These are phyloP conservation scores for Thelonectria discophora DNA, from an alignment of 2,329 filamentous ascomycete genomes.

Conservation along the genomic window DNA sequence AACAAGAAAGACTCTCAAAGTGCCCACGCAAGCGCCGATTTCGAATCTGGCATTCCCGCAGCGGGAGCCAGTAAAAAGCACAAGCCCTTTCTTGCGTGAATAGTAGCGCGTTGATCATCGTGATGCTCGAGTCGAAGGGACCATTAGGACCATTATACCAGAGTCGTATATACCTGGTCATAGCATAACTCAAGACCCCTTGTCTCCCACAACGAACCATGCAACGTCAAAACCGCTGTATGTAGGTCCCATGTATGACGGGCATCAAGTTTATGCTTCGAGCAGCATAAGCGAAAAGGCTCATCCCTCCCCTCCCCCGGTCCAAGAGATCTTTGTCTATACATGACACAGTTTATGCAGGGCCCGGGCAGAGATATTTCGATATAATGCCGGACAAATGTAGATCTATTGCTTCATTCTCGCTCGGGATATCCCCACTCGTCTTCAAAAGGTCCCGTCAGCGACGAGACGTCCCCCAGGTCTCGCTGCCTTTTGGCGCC, in stretches of 20 bases:
- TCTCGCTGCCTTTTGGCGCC: background rate
- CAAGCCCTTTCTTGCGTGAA: background rate
- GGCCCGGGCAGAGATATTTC: background rate
- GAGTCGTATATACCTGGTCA: background rate
- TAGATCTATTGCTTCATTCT: conserved; percentile 1
- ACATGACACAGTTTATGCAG: background rate
- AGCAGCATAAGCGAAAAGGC: background rate
- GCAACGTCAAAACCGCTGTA: no score
- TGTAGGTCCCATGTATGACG: background rate
- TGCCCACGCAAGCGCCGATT: conserved; percentile 1
- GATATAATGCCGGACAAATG: background rate
- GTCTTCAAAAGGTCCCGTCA: conserved; percentile 4
- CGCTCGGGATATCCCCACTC: conserved; percentile 16
- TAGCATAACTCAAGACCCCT: background rate
- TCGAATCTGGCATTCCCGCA: background rate
- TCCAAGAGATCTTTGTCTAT: background rate
- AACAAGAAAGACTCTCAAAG: background rate
- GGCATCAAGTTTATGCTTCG: background rate
- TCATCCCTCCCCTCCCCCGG: no score
- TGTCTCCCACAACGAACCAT: no score
- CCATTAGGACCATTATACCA: no score
- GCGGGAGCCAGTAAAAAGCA: background rate
- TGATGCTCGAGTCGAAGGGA: background rate
- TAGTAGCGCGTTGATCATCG: background rate
- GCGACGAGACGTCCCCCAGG: background rate